Percentiles rank a stretch among this genome's conserved stretches.
These are phyloP conservation scores for Calocybe gangraenosa DNA, from an alignment of 768 basidiomycete genomes.

Conservation along the genomic window DNA sequence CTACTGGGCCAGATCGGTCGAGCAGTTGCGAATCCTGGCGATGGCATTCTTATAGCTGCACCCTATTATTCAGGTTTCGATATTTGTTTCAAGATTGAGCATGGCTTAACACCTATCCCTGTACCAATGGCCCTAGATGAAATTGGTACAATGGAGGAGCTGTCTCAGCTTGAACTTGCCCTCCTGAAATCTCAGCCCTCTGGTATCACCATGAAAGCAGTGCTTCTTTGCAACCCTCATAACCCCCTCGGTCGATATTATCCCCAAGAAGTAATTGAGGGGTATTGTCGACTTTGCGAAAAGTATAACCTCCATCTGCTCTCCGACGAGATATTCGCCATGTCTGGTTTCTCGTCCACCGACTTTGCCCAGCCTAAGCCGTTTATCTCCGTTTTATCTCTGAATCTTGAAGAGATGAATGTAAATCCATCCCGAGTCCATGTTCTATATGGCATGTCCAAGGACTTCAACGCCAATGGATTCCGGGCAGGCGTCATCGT, in stretches of 20 bases:
- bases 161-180: conserved; percentile 17
- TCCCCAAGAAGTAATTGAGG: conserved; percentile 17
- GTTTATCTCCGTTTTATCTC: conserved; percentile 20
- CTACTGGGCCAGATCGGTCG: conserved; percentile 10
- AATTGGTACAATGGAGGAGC: conserved; percentile 13
- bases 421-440: conserved; percentile 17
- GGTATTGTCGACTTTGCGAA: conserved; percentile 15
- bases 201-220: conserved; percentile 18
- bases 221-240: conserved; percentile 27
- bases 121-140: conserved; percentile 7
- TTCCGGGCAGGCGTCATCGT: conserved; percentile 20
- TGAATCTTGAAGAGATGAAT: conserved; percentile 13
- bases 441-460: conserved; percentile 25
- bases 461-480: conserved; percentile 26
- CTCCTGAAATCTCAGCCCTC: conserved; percentile 11
- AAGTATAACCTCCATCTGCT: conserved; percentile 22
- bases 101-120: conserved; percentile 6
- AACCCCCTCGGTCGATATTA: conserved; percentile 24
- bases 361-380: conserved; percentile 16
- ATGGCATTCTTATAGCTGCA: conserved; percentile 14
- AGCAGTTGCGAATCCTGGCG: conserved; percentile 13
- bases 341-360: conserved; percentile 18
- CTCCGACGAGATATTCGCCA: conserved; percentile 26
- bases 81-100: conserved; percentile 2
- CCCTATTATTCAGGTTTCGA: conserved; percentile 21